Conservation (phyloP, 768 basidiomycete genomes). For the Scleroderma citrinum region DNA sequence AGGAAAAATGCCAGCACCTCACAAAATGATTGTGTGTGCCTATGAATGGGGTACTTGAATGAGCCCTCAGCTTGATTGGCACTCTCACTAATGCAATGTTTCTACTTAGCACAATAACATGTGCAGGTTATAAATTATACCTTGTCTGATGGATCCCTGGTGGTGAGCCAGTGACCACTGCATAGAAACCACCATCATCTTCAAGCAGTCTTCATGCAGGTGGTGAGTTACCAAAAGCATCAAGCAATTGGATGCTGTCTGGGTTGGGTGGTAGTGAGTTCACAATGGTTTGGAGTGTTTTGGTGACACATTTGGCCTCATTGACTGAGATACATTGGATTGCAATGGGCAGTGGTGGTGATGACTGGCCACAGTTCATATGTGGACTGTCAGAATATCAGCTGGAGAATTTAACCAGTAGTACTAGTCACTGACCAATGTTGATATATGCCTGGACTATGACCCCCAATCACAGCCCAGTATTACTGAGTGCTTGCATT, state of each 20-base stretch:
- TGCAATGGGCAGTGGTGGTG: neutral
- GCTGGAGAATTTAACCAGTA: too few species aligned
- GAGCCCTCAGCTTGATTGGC: neutral
- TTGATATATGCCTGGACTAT: too few species aligned
- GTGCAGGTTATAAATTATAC: neutral
- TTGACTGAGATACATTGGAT: neutral
- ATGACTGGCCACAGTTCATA: too few species aligned
- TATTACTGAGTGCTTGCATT: too few species aligned
- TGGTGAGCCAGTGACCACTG: neutral
- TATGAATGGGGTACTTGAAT: neutral
- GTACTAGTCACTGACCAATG: too few species aligned
- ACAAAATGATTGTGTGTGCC: neutral
- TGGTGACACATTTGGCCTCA: neutral
- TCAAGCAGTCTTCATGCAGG: neutral
- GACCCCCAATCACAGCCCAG: too few species aligned
- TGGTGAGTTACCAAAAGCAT: neutral
- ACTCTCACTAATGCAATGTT: neutral
- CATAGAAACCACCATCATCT: neutral
- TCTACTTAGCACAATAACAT: neutral
- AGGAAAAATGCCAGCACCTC: neutral
- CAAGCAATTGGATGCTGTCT: neutral
- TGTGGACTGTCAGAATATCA: too few species aligned
- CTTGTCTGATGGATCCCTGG: neutral
- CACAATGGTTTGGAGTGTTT: neutral
- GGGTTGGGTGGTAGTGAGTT: neutral